These are phyloP conservation scores for Xylaria sp. DNA, from an alignment of 2,329 filamentous ascomycete genomes.

Conservation along the genomic window DNA sequence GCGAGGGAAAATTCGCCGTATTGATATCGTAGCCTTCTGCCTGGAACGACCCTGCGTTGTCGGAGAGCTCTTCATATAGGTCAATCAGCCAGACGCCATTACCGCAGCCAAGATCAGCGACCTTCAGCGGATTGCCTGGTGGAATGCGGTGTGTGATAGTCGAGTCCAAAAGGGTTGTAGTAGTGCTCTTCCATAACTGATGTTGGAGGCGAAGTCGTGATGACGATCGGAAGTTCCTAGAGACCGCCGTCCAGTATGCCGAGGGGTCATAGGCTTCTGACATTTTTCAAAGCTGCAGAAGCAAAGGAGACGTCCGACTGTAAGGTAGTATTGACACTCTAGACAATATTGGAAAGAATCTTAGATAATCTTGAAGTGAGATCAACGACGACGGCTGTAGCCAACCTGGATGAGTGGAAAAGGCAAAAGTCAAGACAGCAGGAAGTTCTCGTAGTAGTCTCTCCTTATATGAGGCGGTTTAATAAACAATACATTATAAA, in stretches of 20 bases:
- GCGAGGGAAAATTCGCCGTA: slow-evolving; percentile 37
- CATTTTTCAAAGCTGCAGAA: neutral
- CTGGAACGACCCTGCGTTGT: slow-evolving; percentile 16
- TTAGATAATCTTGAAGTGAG: too few species aligned
- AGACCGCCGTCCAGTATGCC: slow-evolving; percentile 40
- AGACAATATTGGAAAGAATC: too few species aligned
- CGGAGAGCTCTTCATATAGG: slow-evolving; percentile 36
- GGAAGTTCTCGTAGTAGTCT: too few species aligned
- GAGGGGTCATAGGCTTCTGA: slow-evolving; percentile 21
- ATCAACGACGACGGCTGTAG: too few species aligned
- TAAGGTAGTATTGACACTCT: too few species aligned
- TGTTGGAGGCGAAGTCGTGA: slow-evolving; percentile 47
- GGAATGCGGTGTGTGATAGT: slow-evolving; percentile 28
- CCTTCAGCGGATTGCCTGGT: slow-evolving; percentile 22
- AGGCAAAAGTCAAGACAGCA: too few species aligned
- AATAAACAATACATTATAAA: too few species aligned
- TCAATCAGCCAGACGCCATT: slow-evolving; percentile 44
- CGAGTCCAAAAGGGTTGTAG: slow-evolving; percentile 42
- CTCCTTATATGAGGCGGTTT: too few species aligned
- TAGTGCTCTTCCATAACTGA: slow-evolving; percentile 43
- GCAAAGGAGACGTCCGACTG: neutral
- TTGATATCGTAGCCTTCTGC: slow-evolving; percentile 45
- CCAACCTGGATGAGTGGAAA: too few species aligned
- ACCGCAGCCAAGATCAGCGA: slow-evolving; percentile 45
- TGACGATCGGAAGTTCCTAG: slow-evolving; percentile 42